Evolutionary conservation across 129 eudicot species (phyloP), one percentile per base, ranked within the genome.

Genomic region (Chrysanthemum makinoi): DNA sequence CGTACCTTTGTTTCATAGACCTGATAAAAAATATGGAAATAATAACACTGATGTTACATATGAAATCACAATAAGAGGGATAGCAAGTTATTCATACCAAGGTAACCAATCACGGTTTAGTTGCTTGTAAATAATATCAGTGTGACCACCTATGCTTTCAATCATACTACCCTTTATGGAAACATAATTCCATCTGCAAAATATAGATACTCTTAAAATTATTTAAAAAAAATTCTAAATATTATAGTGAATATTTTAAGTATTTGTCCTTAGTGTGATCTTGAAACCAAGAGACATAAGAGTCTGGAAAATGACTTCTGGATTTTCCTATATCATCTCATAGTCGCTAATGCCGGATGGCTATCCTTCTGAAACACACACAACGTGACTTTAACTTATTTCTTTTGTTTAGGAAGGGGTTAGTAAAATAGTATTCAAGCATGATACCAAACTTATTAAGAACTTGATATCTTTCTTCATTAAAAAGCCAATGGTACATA

Each of bases 181-280:
- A 87, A 81, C 88, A 90, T 66, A 87, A 81, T 87, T 94, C 96
- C 96, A 87, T 79, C 96, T 90, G 94, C 88, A 87, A 69, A 35
- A 64, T 52, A 30, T 28, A 20, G 20, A 20, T 20, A 20, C 20
- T 20, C 20, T 20, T 20, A 20, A 20, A 20, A 20, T 20, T 20
- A 20, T 20, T 20, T 20, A 20, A 20, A 20, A 20, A 20, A 0
- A 20, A 20, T 20, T 20, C 20, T 20, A 20, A 20, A 20, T 20
- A 20, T 20, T 20, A 20, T 20, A 20, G 20, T 20, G 20, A 20
- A 20, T 20, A 20, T 20, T 20, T 20, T 20, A 20, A 20, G 20
- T 20, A 20, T 20, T 20, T 20, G 20, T 20, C 20, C 20, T 20
- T 20, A 20, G 0, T 20, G 20, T 20, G 20, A 20, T 20, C 20